A percentile compares a stretch with the other conserved stretches of the same genome.
Conservation (phyloP, 2,329 filamentous ascomycete genomes). For the Beauveria pseudobassiana region DNA sequence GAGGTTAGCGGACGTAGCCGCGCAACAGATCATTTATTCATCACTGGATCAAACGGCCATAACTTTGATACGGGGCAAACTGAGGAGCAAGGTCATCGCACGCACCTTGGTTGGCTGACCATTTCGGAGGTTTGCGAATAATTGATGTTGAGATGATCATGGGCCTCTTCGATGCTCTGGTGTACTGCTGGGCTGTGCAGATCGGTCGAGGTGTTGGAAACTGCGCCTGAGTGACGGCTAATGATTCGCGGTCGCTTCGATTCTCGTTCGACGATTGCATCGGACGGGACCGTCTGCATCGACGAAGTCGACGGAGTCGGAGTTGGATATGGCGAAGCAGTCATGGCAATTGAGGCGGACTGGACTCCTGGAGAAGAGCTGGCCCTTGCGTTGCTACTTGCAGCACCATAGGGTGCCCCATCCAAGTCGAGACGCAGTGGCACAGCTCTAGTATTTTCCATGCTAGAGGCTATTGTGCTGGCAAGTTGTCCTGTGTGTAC, state of each 20-base stretch:
- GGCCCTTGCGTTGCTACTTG: background rate
- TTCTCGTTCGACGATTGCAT: background rate
- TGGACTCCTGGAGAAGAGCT: background rate
- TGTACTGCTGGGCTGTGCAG: background rate
- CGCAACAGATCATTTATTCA: background rate
- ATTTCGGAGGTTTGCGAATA: background rate
- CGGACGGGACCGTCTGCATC: background rate
- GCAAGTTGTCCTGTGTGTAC: background rate
- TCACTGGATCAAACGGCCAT: no score
- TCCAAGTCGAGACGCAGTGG: background rate
- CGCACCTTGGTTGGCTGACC: conserved; percentile 1
- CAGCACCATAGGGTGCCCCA: background rate
- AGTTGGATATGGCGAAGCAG: background rate
- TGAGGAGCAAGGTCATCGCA: background rate
- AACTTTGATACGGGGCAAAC: no score
- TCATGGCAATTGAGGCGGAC: background rate
- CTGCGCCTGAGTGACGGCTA: background rate
- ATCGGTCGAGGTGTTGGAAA: background rate
- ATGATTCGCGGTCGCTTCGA: background rate
- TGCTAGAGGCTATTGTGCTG: background rate
- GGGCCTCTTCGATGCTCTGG: background rate
- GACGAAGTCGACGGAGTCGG: background rate
- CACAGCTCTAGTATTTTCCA: background rate
- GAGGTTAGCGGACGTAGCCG: background rate
- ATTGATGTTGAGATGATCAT: background rate